Evolutionary conservation across 805 yeast genomes (phyloP), one percentile per base, ranked within the genome.

Genomic region (Pichia nanzhaoensis): DNA sequence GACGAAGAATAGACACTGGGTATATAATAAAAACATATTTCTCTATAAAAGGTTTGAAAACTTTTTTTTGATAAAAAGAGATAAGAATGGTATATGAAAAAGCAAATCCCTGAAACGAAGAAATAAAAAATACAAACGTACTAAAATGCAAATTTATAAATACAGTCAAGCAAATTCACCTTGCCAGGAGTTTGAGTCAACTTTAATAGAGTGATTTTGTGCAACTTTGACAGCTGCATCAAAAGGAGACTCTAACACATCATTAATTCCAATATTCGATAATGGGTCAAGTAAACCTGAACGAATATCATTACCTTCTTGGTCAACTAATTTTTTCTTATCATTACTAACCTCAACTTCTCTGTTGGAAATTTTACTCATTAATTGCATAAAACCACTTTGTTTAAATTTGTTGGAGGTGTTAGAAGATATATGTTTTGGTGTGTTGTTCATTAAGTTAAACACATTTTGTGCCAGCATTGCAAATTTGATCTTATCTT

Each of bases 341-440:
- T 56, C 53, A 14, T 54, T 48, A 38, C 59, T 58, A 6, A 71
- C 51, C 45, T 67, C 71, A 35, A 71, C 69, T 49, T 68, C 58
- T 39, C 70, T 60, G 13, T 57, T 57, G 16, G 70, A 61, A 8
- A 71, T 67, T 49, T 50, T 56, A 30, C 60, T 53, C 76, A 71
- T 71, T 28, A 71, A 54, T 44, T 67, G 66, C 44, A 71, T 52
- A 44, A 71, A 71, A 16, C 60, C 60, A 8, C 72, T 67, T 41
- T 66, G 64, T 51, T 63, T 59, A 51, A 71, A 69, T 49, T 71
- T 71, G 22, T 46, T 40, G 2, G 57, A 51, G 1, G 73, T 67
- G 13, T 56, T 55, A 4, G 47, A 45, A 13, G 70, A 60, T 1
- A 58, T 50, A 7, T 51, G 42, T 28, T 46, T 41, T 24, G 63